Percentiles rank a stretch among this genome's conserved stretches.
Evolutionary conservation across 768 basidiomycete genomes (phyloP).

Genomic region (Pholiota conissans): DNA sequence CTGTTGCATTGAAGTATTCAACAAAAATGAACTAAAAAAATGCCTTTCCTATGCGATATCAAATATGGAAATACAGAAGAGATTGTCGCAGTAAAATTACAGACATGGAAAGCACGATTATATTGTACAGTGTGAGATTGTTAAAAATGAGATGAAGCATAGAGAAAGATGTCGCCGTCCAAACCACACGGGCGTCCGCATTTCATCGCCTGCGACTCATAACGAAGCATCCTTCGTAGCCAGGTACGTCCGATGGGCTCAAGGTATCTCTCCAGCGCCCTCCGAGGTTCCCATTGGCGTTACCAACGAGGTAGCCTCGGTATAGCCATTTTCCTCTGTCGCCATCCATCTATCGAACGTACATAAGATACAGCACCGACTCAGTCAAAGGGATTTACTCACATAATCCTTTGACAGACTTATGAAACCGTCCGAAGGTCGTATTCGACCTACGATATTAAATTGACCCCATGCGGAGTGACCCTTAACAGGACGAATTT

Average conservation of each 20-base stretch:
- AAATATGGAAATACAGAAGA: too few species aligned
- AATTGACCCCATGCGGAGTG: slow-evolving; percentile 94
- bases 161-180: too few species aligned
- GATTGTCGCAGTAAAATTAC: too few species aligned
- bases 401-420: slow-evolving; percentile 88
- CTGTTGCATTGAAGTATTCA: too few species aligned
- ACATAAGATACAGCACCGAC: too few species aligned
- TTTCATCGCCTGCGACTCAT: slow-evolving; percentile 62
- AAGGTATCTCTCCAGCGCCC: slow-evolving; percentile 89
- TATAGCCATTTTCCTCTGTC: slow-evolving; percentile 86
- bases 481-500: slow-evolving; percentile 48
- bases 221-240: slow-evolving; percentile 87
- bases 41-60: too few species aligned
- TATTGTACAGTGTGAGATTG: too few species aligned
- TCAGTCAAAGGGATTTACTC: too few species aligned
- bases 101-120: too few species aligned
- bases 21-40: too few species aligned
- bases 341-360: slow-evolving; percentile 51
- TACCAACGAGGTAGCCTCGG: slow-evolving; percentile 78
- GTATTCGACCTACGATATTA: slow-evolving; percentile 74
- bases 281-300: slow-evolving; percentile 65
- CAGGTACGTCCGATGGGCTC: slow-evolving; percentile 57
- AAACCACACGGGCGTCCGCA: background rate
- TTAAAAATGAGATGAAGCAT: too few species aligned
- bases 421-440: slow-evolving; percentile 79